Conservation (phyloP, 1,139 yeast species). For the Zygosaccharomyces pseudobailii region DNA sequence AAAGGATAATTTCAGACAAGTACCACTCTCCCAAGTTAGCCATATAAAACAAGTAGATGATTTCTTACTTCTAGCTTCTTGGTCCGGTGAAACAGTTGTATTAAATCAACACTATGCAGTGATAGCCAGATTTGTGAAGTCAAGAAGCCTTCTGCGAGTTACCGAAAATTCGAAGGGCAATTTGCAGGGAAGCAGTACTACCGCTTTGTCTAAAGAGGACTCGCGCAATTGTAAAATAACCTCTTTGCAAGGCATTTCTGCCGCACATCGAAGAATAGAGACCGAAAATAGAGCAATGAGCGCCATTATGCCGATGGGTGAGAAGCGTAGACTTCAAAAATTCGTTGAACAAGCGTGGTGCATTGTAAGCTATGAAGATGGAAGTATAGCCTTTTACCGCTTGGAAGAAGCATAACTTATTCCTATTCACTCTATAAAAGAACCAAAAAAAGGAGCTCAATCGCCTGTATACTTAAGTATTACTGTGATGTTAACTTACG, state of each 20-base stretch:
- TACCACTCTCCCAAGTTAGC: conserved; percentile 11
- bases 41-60: conserved; percentile 10
- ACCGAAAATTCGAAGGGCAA: conserved; percentile 18
- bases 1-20: background rate
- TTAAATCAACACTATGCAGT: background rate
- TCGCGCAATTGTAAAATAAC: conserved; percentile 4
- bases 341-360: conserved; percentile 24
- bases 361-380: conserved; percentile 32
- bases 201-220: background rate
- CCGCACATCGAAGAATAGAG: background rate
- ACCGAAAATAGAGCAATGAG: background rate
- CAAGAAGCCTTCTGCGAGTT: conserved; percentile 19
- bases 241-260: conserved; percentile 12
- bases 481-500: conserved; percentile 19
- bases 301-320: conserved; percentile 8
- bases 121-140: conserved; percentile 10
- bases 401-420: background rate
- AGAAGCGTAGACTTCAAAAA: conserved; percentile 15
- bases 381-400: conserved; percentile 19
- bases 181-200: conserved; percentile 10
- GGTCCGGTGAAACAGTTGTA: conserved; percentile 24
- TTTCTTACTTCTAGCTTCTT: conserved; percentile 15
- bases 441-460: background rate
- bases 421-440: background rate
- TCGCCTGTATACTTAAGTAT: background rate